Evolutionary conservation across 306 rosid species (phyloP).

Genomic region (Cucurbita moschata): DNA sequence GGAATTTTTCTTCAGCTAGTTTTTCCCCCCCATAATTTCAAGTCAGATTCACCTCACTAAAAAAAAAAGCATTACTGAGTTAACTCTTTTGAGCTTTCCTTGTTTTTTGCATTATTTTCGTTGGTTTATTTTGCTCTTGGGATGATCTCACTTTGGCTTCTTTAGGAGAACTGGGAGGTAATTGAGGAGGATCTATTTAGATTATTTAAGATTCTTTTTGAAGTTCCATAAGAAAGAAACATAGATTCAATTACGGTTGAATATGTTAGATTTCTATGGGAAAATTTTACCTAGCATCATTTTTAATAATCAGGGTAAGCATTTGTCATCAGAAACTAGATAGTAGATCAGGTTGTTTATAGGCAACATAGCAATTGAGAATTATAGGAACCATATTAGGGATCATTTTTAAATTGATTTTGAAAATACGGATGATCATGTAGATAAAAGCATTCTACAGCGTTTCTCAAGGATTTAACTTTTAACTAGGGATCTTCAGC

Average conservation of each 20-base stretch:
- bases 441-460: too few species aligned
- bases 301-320: background rate
- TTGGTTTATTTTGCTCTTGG: background rate
- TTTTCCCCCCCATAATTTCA: background rate
- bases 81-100: background rate
- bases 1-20: background rate
- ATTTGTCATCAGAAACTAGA: background rate
- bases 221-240: background rate
- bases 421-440: background rate
- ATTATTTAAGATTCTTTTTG: background rate
- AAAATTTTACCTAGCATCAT: background rate
- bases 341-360: background rate
- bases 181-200: background rate
- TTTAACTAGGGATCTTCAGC: background rate
- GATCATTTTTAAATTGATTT: background rate
- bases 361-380: too few species aligned
- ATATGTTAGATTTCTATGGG: background rate
- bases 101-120: background rate
- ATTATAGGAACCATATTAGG: background rate
- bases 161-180: background rate
- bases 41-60: background rate
- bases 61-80: background rate
- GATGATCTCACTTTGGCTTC: background rate
- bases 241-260: background rate
- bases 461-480: background rate